These are phyloP conservation scores for Purpureocillium takamizusanense DNA, from an alignment of 2,329 filamentous ascomycete species.

Conservation along the genomic window DNA sequence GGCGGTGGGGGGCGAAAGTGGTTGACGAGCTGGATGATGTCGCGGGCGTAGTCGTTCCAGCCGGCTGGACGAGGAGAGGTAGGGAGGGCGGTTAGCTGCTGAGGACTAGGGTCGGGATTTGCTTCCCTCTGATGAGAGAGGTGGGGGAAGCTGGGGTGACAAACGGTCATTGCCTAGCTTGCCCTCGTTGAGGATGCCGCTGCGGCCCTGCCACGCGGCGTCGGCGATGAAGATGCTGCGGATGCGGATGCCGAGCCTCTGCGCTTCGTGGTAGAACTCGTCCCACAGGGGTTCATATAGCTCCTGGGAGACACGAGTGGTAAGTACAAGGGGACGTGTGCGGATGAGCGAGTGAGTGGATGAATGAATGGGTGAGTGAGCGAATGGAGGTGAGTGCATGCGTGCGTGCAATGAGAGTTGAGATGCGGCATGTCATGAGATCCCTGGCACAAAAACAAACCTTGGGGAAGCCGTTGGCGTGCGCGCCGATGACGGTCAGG, in stretches of 20 bases:
- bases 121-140: neutral
- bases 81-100: too few species aligned
- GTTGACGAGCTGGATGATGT: slow-evolving; percentile 80
- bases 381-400: neutral
- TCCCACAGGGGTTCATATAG: slow-evolving; percentile 90
- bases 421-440: neutral
- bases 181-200: slow-evolving; percentile 66
- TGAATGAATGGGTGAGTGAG: neutral
- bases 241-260: slow-evolving; percentile 56
- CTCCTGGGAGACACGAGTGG: slow-evolving; percentile 45
- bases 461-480: slow-evolving; percentile 92
- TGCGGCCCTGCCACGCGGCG: slow-evolving; percentile 75
- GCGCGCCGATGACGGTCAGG: slow-evolving; percentile 75
- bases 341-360: neutral
- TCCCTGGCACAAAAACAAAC: slow-evolving; percentile 26
- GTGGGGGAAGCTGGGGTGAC: slow-evolving; percentile 19
- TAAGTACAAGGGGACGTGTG: neutral
- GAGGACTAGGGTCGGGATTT: too few species aligned
- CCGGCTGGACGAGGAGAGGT: too few species aligned
- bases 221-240: slow-evolving; percentile 86
- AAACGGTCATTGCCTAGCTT: slow-evolving; percentile 76
- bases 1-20: slow-evolving; percentile 72
- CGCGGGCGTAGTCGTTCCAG: slow-evolving; percentile 80
- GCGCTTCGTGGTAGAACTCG: slow-evolving; percentile 56
- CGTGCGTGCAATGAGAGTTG: neutral